Evolutionary conservation across 2,329 filamentous ascomycete species (phyloP), one percentile per base, ranked within the genome.

Genomic region (Talaromyces sp.): DNA sequence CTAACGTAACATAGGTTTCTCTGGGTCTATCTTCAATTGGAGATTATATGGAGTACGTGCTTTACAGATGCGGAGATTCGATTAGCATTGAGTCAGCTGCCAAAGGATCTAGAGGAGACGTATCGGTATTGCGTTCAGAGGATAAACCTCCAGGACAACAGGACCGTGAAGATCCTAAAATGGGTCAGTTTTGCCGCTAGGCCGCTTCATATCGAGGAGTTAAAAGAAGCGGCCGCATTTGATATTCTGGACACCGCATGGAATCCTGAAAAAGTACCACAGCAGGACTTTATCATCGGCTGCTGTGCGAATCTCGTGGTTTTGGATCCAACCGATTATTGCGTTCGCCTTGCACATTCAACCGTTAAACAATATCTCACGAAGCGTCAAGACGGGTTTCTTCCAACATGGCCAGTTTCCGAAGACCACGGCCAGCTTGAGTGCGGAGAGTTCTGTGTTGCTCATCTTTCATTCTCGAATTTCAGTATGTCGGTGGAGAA

Each of bases 221-320:
- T 72, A n/a, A 65, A 47, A 65, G 70, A 72, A 58, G 70, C 69
- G 0, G 62, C 69, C 1, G 68, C 69, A 2, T 71, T 72, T 66
- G 64, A 65, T 19, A 3, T 68, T 2, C 10, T 63, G 15, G 70
- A 72, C 22, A 62, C 19, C 8, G 8, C 7, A 13, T 72, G 70
- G 71, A 54, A 70, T 38, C 15, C 63, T n/a, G 58, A 22, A 5
- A 68, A 64, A 34, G 66, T 70, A n/a, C 70, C 71, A 2, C 54
- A 53, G 13, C 58, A 8, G 15, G 63, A 69, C 11, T 65, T 69
- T 54, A 25, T 72, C 10, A 56, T 71, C 22, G 68, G 68, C 7
- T 69, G 71, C 59, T 70, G 68, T 64, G 68, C 69, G 15, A 72
- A 72, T 47, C 70, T 72, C 36, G 65, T 70, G n/a, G 61, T 69